These are phyloP conservation scores for Umbellularia californica DNA, from an alignment of 164 flowering plant genomes.

Conservation along the genomic window DNA sequence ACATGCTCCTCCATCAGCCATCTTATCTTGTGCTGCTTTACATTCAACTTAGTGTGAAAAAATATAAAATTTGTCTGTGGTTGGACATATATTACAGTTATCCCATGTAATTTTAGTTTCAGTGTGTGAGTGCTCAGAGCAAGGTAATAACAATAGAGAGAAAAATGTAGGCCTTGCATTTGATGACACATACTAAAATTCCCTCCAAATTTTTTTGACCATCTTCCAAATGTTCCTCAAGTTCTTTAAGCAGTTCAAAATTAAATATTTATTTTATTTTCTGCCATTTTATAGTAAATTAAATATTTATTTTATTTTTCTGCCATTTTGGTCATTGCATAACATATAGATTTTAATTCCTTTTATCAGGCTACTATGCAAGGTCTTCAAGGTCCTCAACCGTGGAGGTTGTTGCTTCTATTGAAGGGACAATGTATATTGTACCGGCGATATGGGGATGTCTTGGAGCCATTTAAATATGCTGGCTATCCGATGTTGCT, in stretches of 20 bases:
- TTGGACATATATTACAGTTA: no score
- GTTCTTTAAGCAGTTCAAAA: neutral
- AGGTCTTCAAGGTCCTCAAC: conserved; percentile 98
- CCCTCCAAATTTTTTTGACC: no score
- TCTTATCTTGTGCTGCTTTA: no score
- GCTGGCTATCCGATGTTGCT: conserved; percentile 99
- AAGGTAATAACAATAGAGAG: no score
- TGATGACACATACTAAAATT: no score
- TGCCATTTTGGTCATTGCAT: neutral
- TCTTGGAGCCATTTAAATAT: conserved; percentile 96
- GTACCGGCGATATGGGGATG: conserved; percentile 79
- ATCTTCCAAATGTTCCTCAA: neutral
- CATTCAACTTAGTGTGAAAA: no score
- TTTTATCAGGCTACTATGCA: conserved; percentile 86
- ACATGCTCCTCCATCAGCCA: no score
- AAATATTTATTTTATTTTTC: neutral
- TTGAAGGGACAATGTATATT: conserved; percentile 95
- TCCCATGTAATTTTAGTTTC: no score
- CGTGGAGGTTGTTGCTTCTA: conserved; percentile 90
- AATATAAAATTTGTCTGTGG: no score
- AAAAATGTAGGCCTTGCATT: no score
- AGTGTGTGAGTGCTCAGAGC: no score
- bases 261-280: neutral
- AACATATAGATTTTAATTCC: neutral
- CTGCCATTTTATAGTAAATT: neutral